Evolutionary conservation across 305 asterid genomes (phyloP).

Genomic region (Ilex paraguariensis): DNA sequence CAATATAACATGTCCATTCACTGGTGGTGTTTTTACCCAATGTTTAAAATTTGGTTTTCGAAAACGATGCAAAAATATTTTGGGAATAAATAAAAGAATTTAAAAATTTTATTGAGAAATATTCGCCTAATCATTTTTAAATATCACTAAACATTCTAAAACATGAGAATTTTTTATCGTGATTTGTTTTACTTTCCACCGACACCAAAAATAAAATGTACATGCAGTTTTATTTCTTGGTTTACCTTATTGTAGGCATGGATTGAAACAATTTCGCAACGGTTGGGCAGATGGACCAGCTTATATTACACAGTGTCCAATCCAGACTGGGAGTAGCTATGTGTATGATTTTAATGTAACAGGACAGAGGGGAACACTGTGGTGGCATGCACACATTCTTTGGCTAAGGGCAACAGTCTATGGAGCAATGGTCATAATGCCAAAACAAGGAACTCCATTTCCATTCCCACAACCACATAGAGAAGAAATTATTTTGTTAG

Average conservation of each 20-base stretch:
- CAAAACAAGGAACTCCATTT: constrained; percentile 48
- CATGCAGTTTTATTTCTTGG: no score
- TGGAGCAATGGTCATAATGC: constrained; percentile 65
- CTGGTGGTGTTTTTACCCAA: constrained; percentile 27
- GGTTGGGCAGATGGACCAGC: constrained; percentile 49
- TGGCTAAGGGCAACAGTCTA: constrained; percentile 80
- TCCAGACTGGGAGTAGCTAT: constrained; percentile 49
- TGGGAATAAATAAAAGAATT: no score
- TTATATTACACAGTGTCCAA: constrained; percentile 5
- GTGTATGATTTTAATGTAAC: constrained; percentile 45
- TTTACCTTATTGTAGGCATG: constrained; percentile 38
- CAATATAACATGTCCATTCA: constrained; percentile 72
- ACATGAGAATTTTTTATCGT: neutral
- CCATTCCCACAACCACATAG: constrained; percentile 57
- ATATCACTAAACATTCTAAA: no score
- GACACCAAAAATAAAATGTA: no score
- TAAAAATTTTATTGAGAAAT: no score
- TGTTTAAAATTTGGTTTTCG: no score
- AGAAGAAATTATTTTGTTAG: constrained; percentile 42
- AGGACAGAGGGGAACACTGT: constrained; percentile 61
- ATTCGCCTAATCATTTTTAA: no score
- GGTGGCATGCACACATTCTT: constrained; percentile 77
- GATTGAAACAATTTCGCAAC: constrained; percentile 58
- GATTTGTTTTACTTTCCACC: neutral
- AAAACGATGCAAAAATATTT: no score